A percentile compares a stretch with the other conserved stretches of the same genome.
Evolutionary conservation across 495 filamentous ascomycete genomes (phyloP).

Genomic region (Stereocaulon alpinum): DNA sequence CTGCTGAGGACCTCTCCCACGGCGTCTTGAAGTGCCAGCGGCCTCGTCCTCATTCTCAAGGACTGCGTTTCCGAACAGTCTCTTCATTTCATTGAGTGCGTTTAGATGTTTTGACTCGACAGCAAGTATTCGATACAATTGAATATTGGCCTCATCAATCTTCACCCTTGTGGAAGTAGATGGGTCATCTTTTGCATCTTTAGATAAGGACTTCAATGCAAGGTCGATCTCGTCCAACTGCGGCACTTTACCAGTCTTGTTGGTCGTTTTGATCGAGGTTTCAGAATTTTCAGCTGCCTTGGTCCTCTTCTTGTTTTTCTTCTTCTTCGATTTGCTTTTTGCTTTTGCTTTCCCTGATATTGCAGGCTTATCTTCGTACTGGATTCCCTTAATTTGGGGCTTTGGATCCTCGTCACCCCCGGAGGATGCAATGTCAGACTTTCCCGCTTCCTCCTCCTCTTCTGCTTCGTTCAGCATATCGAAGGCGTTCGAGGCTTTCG

Average conservation of each 20-base stretch:
- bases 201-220: conserved; percentile 56
- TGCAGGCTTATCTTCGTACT: neutral
- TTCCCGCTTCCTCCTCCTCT: conserved; percentile 57
- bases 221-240: conserved; percentile 73
- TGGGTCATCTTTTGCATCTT: conserved; percentile 20
- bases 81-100: conserved; percentile 85
- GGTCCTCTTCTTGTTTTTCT: conserved; percentile 19
- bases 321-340: conserved; percentile 22
- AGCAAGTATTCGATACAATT: conserved; percentile 45
- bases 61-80: conserved; percentile 75
- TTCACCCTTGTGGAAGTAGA: neutral
- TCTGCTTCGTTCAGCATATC: conserved; percentile 44
- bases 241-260: conserved; percentile 32
- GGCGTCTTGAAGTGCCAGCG: conserved; percentile 32
- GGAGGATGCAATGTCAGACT: conserved; percentile 19
- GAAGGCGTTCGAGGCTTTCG: conserved; percentile 39
- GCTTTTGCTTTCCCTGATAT: conserved; percentile 14
- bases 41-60: conserved; percentile 48
- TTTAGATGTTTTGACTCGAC: conserved; percentile 76
- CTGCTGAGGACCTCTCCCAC: conserved; percentile 43
- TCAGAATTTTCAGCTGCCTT: conserved; percentile 7
- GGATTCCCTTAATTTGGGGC: neutral
- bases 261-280: conserved; percentile 21
- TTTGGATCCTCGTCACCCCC: conserved; percentile 28
- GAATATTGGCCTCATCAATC: conserved; percentile 16